A percentile compares a stretch with the other conserved stretches of the same genome.
Conservation (phyloP, 768 basidiomycete species). For the Russula earlei region DNA sequence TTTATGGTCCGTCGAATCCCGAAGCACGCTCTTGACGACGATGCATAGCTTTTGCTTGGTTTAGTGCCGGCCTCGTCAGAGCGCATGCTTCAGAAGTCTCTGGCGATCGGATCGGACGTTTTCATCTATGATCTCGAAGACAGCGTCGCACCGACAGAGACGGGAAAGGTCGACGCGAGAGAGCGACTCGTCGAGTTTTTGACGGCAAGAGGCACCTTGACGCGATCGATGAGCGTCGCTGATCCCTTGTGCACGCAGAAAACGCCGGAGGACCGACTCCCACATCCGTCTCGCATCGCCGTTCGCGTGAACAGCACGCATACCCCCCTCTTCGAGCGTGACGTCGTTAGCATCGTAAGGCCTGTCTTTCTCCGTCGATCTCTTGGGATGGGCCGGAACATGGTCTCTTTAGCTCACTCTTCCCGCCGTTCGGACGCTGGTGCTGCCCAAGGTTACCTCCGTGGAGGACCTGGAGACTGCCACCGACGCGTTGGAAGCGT, state of each 20-base stretch:
- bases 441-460: constrained; percentile 79
- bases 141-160: constrained; percentile 53
- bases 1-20: constrained; percentile 36
- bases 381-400: not conserved
- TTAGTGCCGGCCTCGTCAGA: constrained; percentile 73
- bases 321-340: constrained; percentile 57
- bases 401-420: constrained; percentile 33
- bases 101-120: constrained; percentile 53
- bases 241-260: not conserved
- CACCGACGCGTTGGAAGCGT: constrained; percentile 36
- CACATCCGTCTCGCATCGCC: constrained; percentile 44
- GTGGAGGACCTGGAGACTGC: constrained; percentile 55
- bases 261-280: constrained; percentile 27
- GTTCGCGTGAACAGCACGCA: constrained; percentile 61
- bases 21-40: not conserved
- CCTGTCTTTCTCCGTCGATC: not conserved
- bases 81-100: constrained; percentile 74
- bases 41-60: not conserved
- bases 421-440: constrained; percentile 48
- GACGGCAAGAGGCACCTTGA: constrained; percentile 30
- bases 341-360: constrained; percentile 51
- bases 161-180: constrained; percentile 54
- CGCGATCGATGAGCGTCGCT: not conserved
- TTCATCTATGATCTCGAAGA: constrained; percentile 89
- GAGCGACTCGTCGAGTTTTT: constrained; percentile 46